Conservation (phyloP, 2,329 filamentous ascomycete genomes). For the Aspergillus sojae region DNA sequence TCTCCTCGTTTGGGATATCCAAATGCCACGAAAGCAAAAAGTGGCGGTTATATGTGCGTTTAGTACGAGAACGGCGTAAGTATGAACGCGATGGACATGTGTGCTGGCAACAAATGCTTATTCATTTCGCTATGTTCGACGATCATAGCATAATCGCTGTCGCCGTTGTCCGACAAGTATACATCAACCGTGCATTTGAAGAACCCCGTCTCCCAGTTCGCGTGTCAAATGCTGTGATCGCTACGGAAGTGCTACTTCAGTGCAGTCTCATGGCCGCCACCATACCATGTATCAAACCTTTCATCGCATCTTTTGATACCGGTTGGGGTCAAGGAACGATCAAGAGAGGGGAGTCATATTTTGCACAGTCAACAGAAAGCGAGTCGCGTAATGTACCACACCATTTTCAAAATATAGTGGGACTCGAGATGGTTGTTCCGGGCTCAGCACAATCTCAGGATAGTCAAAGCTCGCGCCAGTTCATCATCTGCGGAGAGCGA, state of each 20-base stretch:
- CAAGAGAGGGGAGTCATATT: not conserved
- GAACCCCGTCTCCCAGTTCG: constrained; percentile 33
- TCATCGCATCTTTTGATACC: constrained; percentile 45
- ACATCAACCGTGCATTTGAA: constrained; percentile 27
- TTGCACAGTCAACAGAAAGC: not conserved
- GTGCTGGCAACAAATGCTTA: too few species aligned
- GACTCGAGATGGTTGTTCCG: not conserved
- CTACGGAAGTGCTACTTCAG: constrained; percentile 42
- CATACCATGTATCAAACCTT: constrained; percentile 45
- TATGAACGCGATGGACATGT: too few species aligned
- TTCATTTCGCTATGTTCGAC: too few species aligned
- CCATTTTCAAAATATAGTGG: not conserved
- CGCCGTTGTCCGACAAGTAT: constrained; percentile 38
- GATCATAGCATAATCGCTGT: constrained; percentile 27
- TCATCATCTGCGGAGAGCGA: not conserved
- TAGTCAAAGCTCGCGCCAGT: not conserved
- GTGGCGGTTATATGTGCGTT: constrained; percentile 18
- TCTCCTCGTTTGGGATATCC: constrained; percentile 27
- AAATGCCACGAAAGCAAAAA: constrained; percentile 22
- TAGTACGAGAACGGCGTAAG: constrained; percentile 16
- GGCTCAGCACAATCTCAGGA: not conserved
- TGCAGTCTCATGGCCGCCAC: constrained; percentile 47
- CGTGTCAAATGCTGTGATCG: constrained; percentile 36
- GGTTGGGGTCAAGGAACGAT: constrained; percentile 30
- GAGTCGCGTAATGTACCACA: not conserved